Evolutionary conservation across 2,329 filamentous ascomycete species (phyloP), one percentile per base, ranked within the genome.

Genomic region (Gaeumannomyces tritici): DNA sequence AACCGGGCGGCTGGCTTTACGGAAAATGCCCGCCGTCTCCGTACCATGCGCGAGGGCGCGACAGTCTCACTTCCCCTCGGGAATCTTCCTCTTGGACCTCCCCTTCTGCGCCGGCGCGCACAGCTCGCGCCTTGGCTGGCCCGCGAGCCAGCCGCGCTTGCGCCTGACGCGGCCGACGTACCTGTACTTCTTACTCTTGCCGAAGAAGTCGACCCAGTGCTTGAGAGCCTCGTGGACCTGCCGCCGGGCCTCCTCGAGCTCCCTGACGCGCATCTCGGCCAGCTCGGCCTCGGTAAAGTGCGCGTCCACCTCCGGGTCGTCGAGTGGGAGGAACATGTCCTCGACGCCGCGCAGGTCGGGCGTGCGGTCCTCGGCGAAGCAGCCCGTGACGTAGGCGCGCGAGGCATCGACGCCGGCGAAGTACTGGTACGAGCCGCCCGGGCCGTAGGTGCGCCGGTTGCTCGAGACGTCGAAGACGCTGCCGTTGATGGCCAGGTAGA

Each of bases 401-500:
- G 89, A 86, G 42, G 93, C 93, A 75, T 99, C 95, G 65, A 83
- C 82, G 64, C 93, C 95, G 0, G 92, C 85, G 74, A 99, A 96
- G 76, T 89, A 88, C 70, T 87, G 82, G 80, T 99, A 99, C 51
- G 86, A 86, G 5, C 93, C 95, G 31, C 91, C 92, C 0, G 93
- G 88, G 0, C 90, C 90, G 78, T 95, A 95, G 75, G 89, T 79
- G 73, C 82, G 74, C 68, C 84, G 80, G 62, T 86, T 87, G 33
- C 81, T 76, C n/a, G 84, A 84, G 55, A 96, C 91, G 74, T 96
- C 91, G 81, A 89, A 95, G 76, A 96, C 90, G 63, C 86, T 90
- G 70, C 89, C 88, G 78, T 95, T 93, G 70, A 99, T 86, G 65
- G 92, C 91, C 62, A 99, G 83, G 78, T 96, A 96, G 73, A 98